Evolutionary conservation across 2,329 filamentous ascomycete genomes (phyloP), one percentile per base, ranked within the genome.

Genomic region (Tothia fuscella): DNA sequence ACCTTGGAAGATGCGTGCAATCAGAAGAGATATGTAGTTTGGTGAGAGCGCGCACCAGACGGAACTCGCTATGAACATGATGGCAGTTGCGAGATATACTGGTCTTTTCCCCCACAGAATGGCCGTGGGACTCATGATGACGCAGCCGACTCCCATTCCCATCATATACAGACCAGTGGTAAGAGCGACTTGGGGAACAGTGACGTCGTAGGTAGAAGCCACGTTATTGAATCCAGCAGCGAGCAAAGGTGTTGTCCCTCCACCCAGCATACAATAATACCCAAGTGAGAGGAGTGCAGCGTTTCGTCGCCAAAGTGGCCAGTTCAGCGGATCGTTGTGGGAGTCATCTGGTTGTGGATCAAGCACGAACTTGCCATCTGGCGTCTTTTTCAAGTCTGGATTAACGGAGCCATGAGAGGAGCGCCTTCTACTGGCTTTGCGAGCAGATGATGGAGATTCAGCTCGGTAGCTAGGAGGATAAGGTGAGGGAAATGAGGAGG

Each of bases 161-260:
- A 94, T 71, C 88, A 96, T 95, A 64, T 86, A 95, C 12, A 95
- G 64, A 1, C 88, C 88, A 0, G 88, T 94, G 0, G 89, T 96
- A 44, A 93, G 68, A 2, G 89, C 80, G 3, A 95, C 86, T 39
- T 73, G 63, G 22, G 85, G 74, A 13, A 82, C 76, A 0, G 74
- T 68, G 17, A 94, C 74, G 46, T 71, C 47, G 55, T 82, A 80
- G 2, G 70, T 72, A 1, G 68, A 48, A 2, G 87, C 80, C 10
- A 96, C 82, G 32, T 93, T 68, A 24, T 78, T 79, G 65, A 95
- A 96, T 10, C 87, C 89, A 7, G 91, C 89, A 0, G 89, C 88
- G 14, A 96, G 70, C 22, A 95, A 68, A 0, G 91, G 83, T 0
- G 88, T 95, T 67, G 93, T 93, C 32, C 89, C 89, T 30, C 89